A percentile compares a stretch with the other conserved stretches of the same genome.
Evolutionary conservation across 208 protist genomes (phyloP).

Genomic region (Leishmania martiniquensis): DNA sequence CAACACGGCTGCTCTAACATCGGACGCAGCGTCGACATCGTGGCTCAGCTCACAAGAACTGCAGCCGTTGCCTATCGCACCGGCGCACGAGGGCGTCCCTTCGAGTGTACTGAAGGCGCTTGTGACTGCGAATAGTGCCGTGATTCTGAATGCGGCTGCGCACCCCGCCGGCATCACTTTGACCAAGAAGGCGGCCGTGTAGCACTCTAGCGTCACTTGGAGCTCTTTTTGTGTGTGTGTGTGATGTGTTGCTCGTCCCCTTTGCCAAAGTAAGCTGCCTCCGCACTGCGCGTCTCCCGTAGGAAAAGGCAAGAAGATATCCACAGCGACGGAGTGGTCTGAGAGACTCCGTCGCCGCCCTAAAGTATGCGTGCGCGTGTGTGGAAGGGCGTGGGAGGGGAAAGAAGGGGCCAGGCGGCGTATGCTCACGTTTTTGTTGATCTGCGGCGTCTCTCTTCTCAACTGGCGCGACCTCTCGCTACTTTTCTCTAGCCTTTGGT

Average conservation of each 20-base stretch:
- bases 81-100: neutral
- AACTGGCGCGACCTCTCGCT: neutral
- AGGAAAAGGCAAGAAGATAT: no score
- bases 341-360: no score
- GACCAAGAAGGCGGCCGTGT: neutral
- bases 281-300: neutral
- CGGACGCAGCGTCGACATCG: neutral
- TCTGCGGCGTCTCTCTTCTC: neutral
- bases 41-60: neutral
- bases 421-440: neutral
- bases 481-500: no score
- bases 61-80: neutral
- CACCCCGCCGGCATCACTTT: neutral
- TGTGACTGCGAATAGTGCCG: conserved; percentile 4
- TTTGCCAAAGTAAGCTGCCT: neutral
- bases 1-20: neutral
- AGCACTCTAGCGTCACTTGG: neutral
- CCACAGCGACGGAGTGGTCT: no score
- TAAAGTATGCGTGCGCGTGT: no score
- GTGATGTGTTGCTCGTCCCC: no score
- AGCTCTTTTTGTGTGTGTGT: neutral
- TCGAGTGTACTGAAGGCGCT: neutral
- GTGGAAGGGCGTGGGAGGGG: no score
- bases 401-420: no score
- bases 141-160: neutral